These are phyloP conservation scores for Cenchrus purpureus DNA, from an alignment of 176 grass and related monocot genomes.

Conservation along the genomic window DNA sequence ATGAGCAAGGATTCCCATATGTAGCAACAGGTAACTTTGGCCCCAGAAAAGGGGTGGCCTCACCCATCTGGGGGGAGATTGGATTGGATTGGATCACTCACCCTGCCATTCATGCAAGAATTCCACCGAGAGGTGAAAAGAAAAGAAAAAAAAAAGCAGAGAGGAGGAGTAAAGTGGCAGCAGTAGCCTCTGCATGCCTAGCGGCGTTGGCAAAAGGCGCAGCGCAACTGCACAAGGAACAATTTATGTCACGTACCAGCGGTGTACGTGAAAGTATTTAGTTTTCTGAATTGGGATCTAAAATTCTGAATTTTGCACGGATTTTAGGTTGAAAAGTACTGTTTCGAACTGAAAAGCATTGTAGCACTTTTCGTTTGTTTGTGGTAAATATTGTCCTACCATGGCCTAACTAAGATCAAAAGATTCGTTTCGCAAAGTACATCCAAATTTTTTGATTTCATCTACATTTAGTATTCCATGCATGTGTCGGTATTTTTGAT, in stretches of 20 bases:
- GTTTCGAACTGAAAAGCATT: no score
- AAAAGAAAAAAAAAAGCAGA: background rate
- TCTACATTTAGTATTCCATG: no score
- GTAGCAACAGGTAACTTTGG: constrained; percentile 20
- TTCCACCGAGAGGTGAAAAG: background rate
- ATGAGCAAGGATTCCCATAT: constrained; percentile 26
- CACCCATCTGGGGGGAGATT: background rate
- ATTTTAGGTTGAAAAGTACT: no score
- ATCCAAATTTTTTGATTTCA: no score
- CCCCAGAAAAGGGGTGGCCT: background rate
- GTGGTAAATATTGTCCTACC: no score
- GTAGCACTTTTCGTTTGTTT: no score
- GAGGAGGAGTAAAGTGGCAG: background rate
- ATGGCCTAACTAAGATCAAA: no score
- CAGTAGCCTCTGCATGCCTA: background rate
- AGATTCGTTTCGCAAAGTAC: no score
- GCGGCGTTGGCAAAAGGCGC: background rate
- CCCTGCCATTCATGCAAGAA: background rate
- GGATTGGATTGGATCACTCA: background rate
- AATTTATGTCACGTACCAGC: constrained; percentile 17
- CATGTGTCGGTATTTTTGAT: no score
- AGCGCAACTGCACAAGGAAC: constrained; percentile 28
- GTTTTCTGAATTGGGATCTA: no score
- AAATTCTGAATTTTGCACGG: no score
- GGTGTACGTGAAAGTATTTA: background rate